These are phyloP conservation scores for Fusarium brachygibbosum DNA, from an alignment of 2,329 filamentous ascomycete genomes.

Conservation along the genomic window DNA sequence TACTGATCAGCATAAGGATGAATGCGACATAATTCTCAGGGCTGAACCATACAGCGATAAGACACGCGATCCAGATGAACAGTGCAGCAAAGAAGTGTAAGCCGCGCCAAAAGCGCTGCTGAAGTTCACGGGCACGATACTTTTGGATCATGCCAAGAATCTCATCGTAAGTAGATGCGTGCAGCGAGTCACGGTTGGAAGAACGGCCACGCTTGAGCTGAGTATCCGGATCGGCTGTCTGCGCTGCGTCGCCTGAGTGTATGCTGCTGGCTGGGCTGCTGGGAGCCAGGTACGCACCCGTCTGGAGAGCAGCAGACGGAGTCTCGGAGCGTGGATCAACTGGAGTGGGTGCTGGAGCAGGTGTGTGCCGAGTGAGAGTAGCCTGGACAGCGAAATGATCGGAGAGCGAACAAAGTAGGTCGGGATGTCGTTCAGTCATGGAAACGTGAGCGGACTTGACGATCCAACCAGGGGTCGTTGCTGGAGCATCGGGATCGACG, in stretches of 20 bases:
- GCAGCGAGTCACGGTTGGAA: conserved; percentile 35
- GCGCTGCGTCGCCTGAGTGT: conserved; percentile 36
- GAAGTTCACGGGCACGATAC: conserved; percentile 78
- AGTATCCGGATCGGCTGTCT: conserved; percentile 48
- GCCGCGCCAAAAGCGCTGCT: conserved; percentile 79
- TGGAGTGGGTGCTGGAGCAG: conserved; percentile 40
- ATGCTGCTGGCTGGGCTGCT: conserved; percentile 45
- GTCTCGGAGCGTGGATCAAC: conserved; percentile 35
- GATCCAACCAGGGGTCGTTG: conserved; percentile 67
- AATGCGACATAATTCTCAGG: conserved; percentile 83
- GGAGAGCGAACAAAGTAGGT: conserved; percentile 85
- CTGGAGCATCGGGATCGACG: conserved; percentile 51
- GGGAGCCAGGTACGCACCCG: conserved; percentile 47
- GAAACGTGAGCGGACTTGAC: conserved; percentile 79
- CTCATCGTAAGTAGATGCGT: conserved; percentile 52
- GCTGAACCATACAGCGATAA: conserved; percentile 88
- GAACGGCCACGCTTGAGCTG: conserved; percentile 51
- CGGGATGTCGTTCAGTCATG: conserved; percentile 85
- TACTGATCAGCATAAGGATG: conserved; percentile 82
- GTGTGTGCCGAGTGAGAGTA: conserved; percentile 70
- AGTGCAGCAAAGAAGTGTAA: conserved; percentile 80
- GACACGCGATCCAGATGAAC: conserved; percentile 77
- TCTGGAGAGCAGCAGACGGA: conserved; percentile 45
- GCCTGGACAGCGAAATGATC: conserved; percentile 95
- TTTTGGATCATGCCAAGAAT: conserved; percentile 78